These are phyloP conservation scores for Neopestalotiopsis rosae DNA, from an alignment of 2,329 filamentous ascomycete genomes.

Conservation along the genomic window DNA sequence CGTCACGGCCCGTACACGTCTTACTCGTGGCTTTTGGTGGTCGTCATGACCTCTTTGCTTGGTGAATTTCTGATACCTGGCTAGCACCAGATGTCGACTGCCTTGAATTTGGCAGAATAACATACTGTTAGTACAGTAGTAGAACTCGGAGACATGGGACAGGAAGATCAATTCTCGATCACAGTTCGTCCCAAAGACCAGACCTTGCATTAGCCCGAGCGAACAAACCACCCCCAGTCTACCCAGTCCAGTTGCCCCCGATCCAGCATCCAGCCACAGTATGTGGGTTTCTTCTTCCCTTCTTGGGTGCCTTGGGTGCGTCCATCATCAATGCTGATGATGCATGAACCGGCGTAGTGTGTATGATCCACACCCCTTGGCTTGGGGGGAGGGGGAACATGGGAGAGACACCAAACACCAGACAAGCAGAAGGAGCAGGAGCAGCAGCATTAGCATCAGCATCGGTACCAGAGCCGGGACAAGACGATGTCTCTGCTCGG, in stretches of 20 bases:
- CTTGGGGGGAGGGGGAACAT: neutral
- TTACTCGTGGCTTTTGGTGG: too few relatives aligned
- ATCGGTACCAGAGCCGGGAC: neutral
- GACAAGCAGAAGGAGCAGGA: neutral
- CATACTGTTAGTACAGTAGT: neutral
- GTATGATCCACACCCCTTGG: conserved; percentile 19
- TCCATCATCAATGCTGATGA: neutral
- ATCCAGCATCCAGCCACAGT: conserved; percentile 13
- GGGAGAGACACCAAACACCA: neutral
- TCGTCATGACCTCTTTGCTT: neutral
- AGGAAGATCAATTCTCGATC: neutral
- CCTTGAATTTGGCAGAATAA: neutral
- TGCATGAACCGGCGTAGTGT: conserved; percentile 15
- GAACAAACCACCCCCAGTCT: neutral
- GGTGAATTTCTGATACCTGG: neutral
- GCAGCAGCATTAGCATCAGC: too few relatives aligned
- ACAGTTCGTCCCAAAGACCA: neutral
- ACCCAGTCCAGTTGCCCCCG: neutral
- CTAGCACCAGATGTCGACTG: too few relatives aligned
- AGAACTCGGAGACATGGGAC: neutral
- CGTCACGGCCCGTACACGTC: too few relatives aligned
- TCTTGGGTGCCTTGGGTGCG: neutral
- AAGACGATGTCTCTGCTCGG: neutral
- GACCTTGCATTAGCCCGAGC: neutral
- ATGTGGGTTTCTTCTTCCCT: neutral